Base-by-base conservation (phyloP, 768 basidiomycete species). In the Botryobasidium botryosum region DNA sequence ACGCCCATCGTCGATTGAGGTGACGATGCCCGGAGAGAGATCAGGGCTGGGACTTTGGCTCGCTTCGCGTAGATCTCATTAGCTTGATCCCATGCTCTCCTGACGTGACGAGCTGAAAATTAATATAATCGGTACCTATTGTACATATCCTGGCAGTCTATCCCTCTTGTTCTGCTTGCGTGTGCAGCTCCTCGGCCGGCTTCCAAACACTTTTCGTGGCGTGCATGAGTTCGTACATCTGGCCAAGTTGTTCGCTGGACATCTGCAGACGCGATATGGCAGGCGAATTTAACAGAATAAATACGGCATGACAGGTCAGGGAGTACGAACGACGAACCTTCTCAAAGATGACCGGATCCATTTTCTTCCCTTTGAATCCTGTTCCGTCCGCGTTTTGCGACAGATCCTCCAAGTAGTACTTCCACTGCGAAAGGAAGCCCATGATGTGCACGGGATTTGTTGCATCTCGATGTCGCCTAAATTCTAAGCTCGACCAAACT, bases 391-490 rank as follows among this genome's bases (percentile, higher is more conserved):
- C 56, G 12, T 67, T 70, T 23, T 54, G 61, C 10, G 75, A 76
- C 27, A 81, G 58, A 48, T 72, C 62, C 53, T 92, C 86, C 45
- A 96, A 68, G 60, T 99, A 97, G 47, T 72, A 59, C 60, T 92
- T 94, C 92, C 92, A 99, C 55, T 96, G 85, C 3, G 81, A 79
- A 6, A 97, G 68, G 57, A 99, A 99, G 2, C 87, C 90, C 58
- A 97, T 92, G 50, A 96, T 75, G 58, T 96, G 77, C 6, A 79
- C 68, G 2, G 88, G 84, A 61, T 97, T 96, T 18, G 77, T 77
- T 8, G 77, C 73, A 20, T 71, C 65, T 53, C 66, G 74, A 51
- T 94, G 91, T 37, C 81, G 67, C 5, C 82, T 76, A 61, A 94
- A 97, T 61, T 99, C 92, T 86, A 45, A 6, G 31, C 20, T 24